These are phyloP conservation scores for Botrytis squamosa DNA, from an alignment of 2,329 filamentous ascomycete genomes.

Conservation along the genomic window DNA sequence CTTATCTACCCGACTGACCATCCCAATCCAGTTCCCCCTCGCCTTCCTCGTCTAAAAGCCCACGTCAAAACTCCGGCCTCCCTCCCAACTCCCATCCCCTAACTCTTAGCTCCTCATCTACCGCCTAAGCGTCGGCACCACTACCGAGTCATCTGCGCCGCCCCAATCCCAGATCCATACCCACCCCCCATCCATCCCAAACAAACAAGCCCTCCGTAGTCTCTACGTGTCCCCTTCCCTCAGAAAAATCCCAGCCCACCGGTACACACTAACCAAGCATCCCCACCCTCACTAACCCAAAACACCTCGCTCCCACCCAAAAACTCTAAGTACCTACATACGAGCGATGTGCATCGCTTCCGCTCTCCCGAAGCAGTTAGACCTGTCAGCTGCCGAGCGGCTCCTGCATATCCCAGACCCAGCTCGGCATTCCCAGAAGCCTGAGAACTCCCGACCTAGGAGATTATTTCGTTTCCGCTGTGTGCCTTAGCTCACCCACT, in stretches of 20 bases:
- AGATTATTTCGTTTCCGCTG: not conserved
- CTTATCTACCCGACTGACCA: conserved; percentile 19
- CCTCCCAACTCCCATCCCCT: not conserved
- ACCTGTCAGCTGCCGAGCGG: conserved; percentile 8
- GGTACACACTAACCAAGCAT: not conserved
- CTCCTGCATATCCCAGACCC: not conserved
- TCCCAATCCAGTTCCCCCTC: not conserved
- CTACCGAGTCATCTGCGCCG: not conserved
- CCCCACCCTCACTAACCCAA: not conserved
- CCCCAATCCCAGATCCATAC: not conserved
- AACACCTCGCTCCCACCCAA: not conserved
- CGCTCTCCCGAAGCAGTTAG: not conserved
- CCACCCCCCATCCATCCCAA: not conserved
- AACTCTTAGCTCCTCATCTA: not conserved
- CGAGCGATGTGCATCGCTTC: not conserved
- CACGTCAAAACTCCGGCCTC: not conserved
- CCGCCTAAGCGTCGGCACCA: not conserved
- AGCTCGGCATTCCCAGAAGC: not conserved
- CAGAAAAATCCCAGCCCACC: not conserved
- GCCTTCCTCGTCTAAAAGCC: not conserved
- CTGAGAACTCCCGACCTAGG: not conserved
- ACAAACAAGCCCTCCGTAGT: not conserved
- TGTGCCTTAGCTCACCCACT: not conserved
- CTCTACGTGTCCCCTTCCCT: not conserved
- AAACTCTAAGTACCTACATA: not conserved